Evolutionary conservation across 257 asterid species (phyloP), one percentile per base, ranked within the genome.

Genomic region (Nicotiana knightiana): DNA sequence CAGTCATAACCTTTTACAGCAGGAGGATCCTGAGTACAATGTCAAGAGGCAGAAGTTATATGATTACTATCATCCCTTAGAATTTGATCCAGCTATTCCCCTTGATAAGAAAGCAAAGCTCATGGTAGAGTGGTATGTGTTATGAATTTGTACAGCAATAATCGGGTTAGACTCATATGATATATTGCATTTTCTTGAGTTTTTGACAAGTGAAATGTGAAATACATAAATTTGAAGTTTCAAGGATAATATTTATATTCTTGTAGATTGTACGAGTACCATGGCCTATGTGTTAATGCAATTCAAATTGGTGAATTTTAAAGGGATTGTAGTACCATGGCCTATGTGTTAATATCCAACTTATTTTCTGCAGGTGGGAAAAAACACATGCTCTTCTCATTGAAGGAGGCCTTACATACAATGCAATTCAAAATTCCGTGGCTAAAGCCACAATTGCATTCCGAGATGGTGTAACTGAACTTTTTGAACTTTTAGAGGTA

Each of bases 111-210:
- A 93, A 89, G 91, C 97, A 63, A 89, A 88, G 83, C 97, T 93
- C 86, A 95, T 95, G 98, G 98, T 91, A 88, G 97, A 93, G 92
- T 95, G 99, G 99, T 95, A 92, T 16, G 90, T 58, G n/a, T 83
- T 57, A 84, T 78, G 62, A 81, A 70, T 84, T 62, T 71, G 37
- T 71, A 24, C 61, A 24, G 15, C 61, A 46, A 46, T 35, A 71
- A 71, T 46, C 4, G 37, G 37, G 21, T 46, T 18, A 46, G 11
- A 46, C 7, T 43, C 12, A 30, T 71, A 17, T 24, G 11, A 46
- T 71, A 39, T 68, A 71, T 71, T 21, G 35, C 35, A 46, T 71
- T 71, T 71, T 9, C 51, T 43, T 71, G 78, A 71, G 59, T 71
- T 21, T 18, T 21, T 71, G 78, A 43, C 37, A 21, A 71, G 59